Conservation (phyloP, 2,329 filamentous ascomycete genomes). For the Colletotrichum falcatum region DNA sequence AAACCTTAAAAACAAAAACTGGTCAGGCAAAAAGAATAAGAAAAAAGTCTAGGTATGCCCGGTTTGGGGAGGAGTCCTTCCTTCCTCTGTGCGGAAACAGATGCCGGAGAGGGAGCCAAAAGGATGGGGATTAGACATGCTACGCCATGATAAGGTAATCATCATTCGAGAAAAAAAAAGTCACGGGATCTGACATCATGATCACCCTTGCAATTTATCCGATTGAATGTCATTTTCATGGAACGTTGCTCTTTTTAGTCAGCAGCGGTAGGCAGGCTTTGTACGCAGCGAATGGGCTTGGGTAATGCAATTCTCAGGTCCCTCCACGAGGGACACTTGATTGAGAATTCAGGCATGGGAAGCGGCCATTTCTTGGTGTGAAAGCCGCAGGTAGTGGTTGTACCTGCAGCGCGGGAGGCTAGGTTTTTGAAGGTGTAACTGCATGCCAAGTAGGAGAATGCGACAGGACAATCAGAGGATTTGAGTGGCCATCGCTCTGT, state of each 20-base stretch:
- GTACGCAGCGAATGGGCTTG: background rate
- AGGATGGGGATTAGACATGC: background rate
- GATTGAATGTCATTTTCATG: background rate
- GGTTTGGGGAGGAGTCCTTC: background rate
- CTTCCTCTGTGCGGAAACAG: background rate
- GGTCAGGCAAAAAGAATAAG: background rate
- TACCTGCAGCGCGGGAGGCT: slow-evolving; percentile 12
- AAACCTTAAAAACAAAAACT: background rate
- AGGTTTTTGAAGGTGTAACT: slow-evolving; percentile 17
- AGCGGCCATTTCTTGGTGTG: background rate
- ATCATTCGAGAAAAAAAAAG: background rate
- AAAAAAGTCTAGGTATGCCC: background rate
- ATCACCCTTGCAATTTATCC: background rate
- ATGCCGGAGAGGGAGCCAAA: background rate
- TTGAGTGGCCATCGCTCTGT: background rate
- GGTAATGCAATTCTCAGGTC: background rate
- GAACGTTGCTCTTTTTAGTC: background rate
- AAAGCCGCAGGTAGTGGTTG: too few species aligned
- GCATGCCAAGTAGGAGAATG: slow-evolving; percentile 7
- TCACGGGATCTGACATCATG: background rate
- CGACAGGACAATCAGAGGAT: background rate
- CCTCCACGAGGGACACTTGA: background rate
- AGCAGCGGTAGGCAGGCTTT: background rate
- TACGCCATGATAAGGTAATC: background rate
- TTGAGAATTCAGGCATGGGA: slow-evolving; percentile 3